Evolutionary conservation across 2,329 filamentous ascomycete species (phyloP).

Genomic region (Colletotrichum cereale): DNA sequence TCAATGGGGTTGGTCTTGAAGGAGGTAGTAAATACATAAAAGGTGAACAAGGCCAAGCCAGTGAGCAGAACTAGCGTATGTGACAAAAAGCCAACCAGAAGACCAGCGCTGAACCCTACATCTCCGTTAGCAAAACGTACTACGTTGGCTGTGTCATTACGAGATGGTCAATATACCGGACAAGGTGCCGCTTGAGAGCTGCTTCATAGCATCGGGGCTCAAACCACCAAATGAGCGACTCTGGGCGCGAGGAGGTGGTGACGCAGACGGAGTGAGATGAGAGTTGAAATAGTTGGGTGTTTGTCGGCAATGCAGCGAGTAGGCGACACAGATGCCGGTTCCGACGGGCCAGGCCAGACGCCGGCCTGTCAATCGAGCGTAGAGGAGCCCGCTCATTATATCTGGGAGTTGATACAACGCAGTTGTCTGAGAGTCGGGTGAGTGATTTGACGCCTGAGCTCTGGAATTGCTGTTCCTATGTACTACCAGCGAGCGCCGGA

Average conservation of each 20-base stretch:
- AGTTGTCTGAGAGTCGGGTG: too few species aligned
- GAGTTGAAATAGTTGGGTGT: slow-evolving; percentile 5
- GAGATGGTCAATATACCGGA: slow-evolving; percentile 12
- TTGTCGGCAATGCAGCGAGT: slow-evolving; percentile 15
- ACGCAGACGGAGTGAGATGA: neutral
- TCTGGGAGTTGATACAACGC: neutral
- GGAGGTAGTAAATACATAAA: slow-evolving; percentile 65
- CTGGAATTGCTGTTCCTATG: neutral
- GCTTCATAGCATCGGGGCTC: slow-evolving; percentile 29
- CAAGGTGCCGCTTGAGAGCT: slow-evolving; percentile 37
- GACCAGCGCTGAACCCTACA: slow-evolving; percentile 72
- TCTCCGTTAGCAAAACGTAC: slow-evolving; percentile 1
- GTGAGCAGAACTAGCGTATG: slow-evolving; percentile 76
- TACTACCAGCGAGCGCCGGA: neutral
- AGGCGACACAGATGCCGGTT: slow-evolving; percentile 30
- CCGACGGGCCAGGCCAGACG: slow-evolving; percentile 24
- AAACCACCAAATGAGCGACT: slow-evolving; percentile 16
- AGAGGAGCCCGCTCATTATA: slow-evolving; percentile 20
- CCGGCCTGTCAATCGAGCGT: slow-evolving; percentile 5
- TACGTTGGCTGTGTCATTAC: too few species aligned
- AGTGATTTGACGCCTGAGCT: neutral
- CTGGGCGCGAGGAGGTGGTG: neutral
- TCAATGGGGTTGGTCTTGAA: neutral
- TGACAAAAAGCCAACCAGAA: slow-evolving; percentile 78
- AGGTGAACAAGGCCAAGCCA: slow-evolving; percentile 71